phyloP scores from a whole-genome alignment of 2,329 filamentous ascomycete species.

The Allantophomopsis lycopodina region DNA sequence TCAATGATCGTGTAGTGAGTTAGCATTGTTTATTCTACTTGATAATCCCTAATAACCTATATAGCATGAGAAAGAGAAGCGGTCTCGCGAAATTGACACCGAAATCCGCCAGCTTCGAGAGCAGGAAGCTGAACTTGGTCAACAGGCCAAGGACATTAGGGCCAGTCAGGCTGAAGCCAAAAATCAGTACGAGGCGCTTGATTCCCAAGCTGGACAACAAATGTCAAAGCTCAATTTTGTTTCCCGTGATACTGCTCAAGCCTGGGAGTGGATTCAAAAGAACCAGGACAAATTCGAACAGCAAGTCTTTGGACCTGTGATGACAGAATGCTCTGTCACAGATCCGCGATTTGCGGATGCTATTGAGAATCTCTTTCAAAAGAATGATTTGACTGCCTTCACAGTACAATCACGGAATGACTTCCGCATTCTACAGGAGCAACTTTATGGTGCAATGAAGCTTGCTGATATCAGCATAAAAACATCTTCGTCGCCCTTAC shows the following conservation, averaged over 20 bases:
- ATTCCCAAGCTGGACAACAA: conserved; percentile 65
- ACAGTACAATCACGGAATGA: conserved; percentile 67
- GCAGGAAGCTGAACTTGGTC: conserved; percentile 23
- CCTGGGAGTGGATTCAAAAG: conserved; percentile 71
- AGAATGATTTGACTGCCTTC: conserved; percentile 43
- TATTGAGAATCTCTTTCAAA: conserved; percentile 41
- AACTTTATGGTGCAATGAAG: conserved; percentile 47
- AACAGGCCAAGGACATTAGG: conserved; percentile 26
- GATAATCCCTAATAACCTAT: background rate
- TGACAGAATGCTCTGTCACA: conserved; percentile 50
- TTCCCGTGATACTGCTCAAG: conserved; percentile 50
- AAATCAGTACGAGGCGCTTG: conserved; percentile 40
- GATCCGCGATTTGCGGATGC: conserved; percentile 41
- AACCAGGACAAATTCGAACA: conserved; percentile 49
- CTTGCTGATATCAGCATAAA: conserved; percentile 62
- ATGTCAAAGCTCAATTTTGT: conserved; percentile 46
- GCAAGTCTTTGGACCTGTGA: conserved; percentile 50
- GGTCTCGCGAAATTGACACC: conserved; percentile 33
- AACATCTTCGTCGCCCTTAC: conserved; percentile 39
- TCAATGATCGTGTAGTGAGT: conserved; percentile 61
- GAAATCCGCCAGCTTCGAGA: conserved; percentile 19
- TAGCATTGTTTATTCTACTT: background rate
- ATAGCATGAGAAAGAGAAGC: conserved; percentile 40
- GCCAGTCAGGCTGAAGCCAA: conserved; percentile 24
- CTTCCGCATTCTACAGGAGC: conserved; percentile 55